Percentiles rank a stretch among this genome's conserved stretches.
Conservation (phyloP, 2,329 filamentous ascomycete genomes). For the Xylariaceae sp. region DNA sequence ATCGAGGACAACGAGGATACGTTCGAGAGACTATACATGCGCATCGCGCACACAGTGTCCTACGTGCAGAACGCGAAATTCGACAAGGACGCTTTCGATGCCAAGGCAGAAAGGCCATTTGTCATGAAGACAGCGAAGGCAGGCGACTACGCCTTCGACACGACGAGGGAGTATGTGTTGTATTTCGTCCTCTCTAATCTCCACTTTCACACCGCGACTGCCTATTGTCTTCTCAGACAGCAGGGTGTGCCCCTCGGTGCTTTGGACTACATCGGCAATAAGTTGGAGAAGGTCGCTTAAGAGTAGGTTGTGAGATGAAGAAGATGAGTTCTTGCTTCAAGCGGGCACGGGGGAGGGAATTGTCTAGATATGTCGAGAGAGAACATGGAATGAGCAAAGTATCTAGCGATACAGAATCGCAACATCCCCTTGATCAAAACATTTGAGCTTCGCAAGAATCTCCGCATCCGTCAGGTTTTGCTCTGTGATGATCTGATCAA, state of each 20-base stretch:
- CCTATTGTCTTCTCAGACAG: conserved; percentile 49
- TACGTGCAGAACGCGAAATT: conserved; percentile 38
- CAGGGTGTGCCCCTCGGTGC: conserved; percentile 53
- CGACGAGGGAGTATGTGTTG: conserved; percentile 34
- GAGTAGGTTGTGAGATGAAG: too few relatives aligned
- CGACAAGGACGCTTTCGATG: conserved; percentile 39
- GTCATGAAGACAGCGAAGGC: conserved; percentile 28
- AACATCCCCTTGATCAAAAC: conserved; percentile 50
- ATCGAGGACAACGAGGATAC: conserved; percentile 37
- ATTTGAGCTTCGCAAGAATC: conserved; percentile 65
- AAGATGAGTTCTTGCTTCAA: too few relatives aligned
- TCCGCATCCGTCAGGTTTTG: conserved; percentile 65
- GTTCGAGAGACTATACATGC: conserved; percentile 44
- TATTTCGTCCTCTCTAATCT: conserved; percentile 48
- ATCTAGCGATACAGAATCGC: conserved; percentile 50
- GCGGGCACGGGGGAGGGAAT: too few relatives aligned
- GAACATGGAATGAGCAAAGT: background rate
- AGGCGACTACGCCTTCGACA: conserved; percentile 14
- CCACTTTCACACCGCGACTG: conserved; percentile 51
- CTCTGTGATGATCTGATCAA: conserved; percentile 81
- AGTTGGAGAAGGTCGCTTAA: conserved; percentile 1
- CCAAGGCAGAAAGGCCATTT: conserved; percentile 38
- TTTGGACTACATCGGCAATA: conserved; percentile 39
- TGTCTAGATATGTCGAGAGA: too few relatives aligned
- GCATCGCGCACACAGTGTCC: conserved; percentile 44